Conservation (phyloP, 176 grass and related monocot species). For the Calamus simplicifolius region DNA sequence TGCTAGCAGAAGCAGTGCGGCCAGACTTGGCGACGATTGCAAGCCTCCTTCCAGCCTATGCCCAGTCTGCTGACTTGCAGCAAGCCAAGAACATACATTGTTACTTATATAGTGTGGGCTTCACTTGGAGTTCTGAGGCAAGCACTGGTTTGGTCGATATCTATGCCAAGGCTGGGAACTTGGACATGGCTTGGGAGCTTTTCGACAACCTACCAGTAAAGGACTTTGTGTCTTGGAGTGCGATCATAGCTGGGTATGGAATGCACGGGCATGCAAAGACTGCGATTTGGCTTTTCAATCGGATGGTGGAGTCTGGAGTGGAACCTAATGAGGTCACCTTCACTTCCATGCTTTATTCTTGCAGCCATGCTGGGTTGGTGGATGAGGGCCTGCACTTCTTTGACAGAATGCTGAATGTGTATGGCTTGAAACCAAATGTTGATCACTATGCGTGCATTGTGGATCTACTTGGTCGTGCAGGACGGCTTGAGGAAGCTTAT, state of each 20-base stretch:
- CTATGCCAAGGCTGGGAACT: neutral
- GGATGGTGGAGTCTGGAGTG: constrained; percentile 38
- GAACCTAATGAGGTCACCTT: constrained; percentile 46
- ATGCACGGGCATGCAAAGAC: constrained; percentile 40
- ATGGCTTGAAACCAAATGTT: constrained; percentile 29
- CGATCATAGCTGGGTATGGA: no score
- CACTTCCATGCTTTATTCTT: constrained; percentile 47
- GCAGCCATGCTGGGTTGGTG: constrained; percentile 56
- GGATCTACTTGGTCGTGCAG: constrained; percentile 60
- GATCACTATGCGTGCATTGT: constrained; percentile 39
- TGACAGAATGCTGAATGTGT: constrained; percentile 20
- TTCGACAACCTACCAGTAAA: constrained; percentile 35
- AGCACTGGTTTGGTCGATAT: constrained; percentile 30
- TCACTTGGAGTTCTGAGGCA: constrained; percentile 23
- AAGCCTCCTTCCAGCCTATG: constrained; percentile 53
- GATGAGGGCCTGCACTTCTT: constrained; percentile 48
- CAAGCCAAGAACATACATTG: constrained; percentile 45
- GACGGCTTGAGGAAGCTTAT: constrained; percentile 50
- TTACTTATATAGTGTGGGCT: constrained; percentile 35
- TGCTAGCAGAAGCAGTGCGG: constrained; percentile 36
- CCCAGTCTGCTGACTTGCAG: constrained; percentile 27
- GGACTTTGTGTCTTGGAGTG: constrained; percentile 49
- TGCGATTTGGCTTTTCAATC: constrained; percentile 34
- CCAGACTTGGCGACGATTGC: constrained; percentile 41
- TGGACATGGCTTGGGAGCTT: constrained; percentile 32